These are phyloP conservation scores for Blastobotrys ciferrii DNA, from an alignment of 1,139 yeast genomes.

Conservation along the genomic window DNA sequence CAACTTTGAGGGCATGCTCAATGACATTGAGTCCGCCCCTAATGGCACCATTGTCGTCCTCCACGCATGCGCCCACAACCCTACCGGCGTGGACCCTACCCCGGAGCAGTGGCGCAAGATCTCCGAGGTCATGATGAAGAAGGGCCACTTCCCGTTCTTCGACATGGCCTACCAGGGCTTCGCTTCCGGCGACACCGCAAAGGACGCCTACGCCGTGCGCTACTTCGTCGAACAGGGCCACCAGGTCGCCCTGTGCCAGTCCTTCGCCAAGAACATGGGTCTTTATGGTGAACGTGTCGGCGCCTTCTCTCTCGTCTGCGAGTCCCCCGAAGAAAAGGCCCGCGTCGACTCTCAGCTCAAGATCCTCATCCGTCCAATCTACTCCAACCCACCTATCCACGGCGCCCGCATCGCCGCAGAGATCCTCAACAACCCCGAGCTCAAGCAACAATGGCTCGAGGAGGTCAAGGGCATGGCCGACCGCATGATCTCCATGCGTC, in stretches of 20 bases:
- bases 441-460: constrained; percentile 76
- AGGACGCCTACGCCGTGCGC: constrained; percentile 86
- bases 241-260: constrained; percentile 64
- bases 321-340: constrained; percentile 39
- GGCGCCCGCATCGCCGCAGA: constrained; percentile 91
- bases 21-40: constrained; percentile 68
- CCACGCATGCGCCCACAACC: constrained; percentile 98
- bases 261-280: constrained; percentile 97
- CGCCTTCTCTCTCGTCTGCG: constrained; percentile 57
- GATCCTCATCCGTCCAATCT: constrained; percentile 74
- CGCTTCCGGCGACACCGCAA: constrained; percentile 81
- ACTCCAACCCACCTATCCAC: constrained; percentile 93
- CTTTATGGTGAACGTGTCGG: constrained; percentile 98
- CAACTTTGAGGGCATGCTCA: constrained; percentile 66
- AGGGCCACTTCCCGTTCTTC: constrained; percentile 77
- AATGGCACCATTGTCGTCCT: constrained; percentile 75
- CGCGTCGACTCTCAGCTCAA: constrained; percentile 70
- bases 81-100: constrained; percentile 94
- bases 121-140: constrained; percentile 56
- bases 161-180: constrained; percentile 98
- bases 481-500: constrained; percentile 78
- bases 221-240: constrained; percentile 62
- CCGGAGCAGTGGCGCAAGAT: constrained; percentile 80
- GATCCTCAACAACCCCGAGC: constrained; percentile 62
- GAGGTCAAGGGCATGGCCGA: constrained; percentile 88